Evolutionary conservation across 139 green algal genomes (phyloP), one percentile per base, ranked within the genome.

Genomic region (Tetraselmis chui): DNA sequence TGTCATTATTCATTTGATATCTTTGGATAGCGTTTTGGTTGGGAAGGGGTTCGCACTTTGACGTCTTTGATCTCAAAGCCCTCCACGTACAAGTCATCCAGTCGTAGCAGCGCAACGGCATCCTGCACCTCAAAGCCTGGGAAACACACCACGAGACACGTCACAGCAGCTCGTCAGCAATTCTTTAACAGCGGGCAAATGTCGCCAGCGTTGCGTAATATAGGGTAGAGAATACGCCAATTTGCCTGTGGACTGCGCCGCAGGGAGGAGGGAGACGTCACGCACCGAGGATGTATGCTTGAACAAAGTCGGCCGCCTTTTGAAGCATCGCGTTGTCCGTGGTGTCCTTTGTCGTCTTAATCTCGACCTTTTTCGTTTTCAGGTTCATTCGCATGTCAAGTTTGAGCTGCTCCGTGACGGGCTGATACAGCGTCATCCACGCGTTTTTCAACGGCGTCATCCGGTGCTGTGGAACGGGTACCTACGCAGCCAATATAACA

Each of bases 381-480:
- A 99, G 82, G 88, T 99, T 99, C 97, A 99, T 99, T 11, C 97
- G 90, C 94, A 99, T 98, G 89, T 99, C 97, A 67, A 99, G 89
- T 84, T 98, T 97, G 76, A 99, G 89, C 59, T 97, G 92, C 27
- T 98, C 92, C n/a, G 95, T 98, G 76, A 99, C 92, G 2, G 97
- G 97, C 79, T 94, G 93, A 85, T 98, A 99, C 0, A 99, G 89
- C 31, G 93, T 86, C 88, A 99, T 92, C 97, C 97, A 99, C 29
- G 87, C 86, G 22, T 94, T 96, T 59, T 99, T 99, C 28, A 99
- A 84, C 2, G 97, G 97, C 5, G 96, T 99, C 89, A 99, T 95
- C 23, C 97, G 84, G 82, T 99, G 91, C 87, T 95, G 87, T 0
- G 96, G 96, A 25, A 99, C 96, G 18, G 93, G 87, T 26, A 96